Percentiles rank a stretch among this genome's conserved stretches.
These are phyloP conservation scores for Lactarius pseudohatsudake DNA, from an alignment of 768 basidiomycete species.

Conservation along the genomic window DNA sequence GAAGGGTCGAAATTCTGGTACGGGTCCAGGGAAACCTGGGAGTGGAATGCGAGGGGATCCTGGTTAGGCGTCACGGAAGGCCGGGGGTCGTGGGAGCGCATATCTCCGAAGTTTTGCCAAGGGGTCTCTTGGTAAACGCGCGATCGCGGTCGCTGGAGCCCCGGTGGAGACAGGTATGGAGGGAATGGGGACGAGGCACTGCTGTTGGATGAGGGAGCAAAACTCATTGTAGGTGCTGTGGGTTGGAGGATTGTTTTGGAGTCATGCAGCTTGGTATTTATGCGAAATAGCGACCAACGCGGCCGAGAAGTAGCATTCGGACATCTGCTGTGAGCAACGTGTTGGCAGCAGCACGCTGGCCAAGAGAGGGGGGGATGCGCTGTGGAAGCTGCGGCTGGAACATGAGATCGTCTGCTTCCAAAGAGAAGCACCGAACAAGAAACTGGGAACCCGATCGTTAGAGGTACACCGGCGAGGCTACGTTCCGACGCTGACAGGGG, in stretches of 20 bases:
- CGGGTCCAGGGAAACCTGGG: neutral
- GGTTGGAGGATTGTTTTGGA: neutral
- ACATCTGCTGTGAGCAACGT: neutral
- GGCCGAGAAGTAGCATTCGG: neutral
- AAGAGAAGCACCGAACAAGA: neutral
- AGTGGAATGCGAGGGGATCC: neutral
- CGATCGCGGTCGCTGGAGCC: neutral
- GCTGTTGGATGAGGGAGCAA: neutral
- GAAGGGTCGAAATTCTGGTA: neutral
- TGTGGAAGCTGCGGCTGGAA: neutral
- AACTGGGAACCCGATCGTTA: neutral
- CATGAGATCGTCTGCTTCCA: neutral
- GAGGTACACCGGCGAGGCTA: neutral
- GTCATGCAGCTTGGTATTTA: neutral
- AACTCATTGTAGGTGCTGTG: conserved; percentile 6
- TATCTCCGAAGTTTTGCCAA: neutral
- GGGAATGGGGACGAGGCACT: neutral
- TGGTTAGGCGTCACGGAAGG: neutral
- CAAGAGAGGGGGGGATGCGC: neutral
- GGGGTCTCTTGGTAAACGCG: neutral
- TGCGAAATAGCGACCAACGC: neutral
- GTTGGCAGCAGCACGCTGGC: neutral
- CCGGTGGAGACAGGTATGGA: neutral
- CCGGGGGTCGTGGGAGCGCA: neutral
- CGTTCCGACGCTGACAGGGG: neutral